These are phyloP conservation scores for Pulveroboletus sp. DNA, from an alignment of 768 basidiomycete genomes.

Conservation along the genomic window DNA sequence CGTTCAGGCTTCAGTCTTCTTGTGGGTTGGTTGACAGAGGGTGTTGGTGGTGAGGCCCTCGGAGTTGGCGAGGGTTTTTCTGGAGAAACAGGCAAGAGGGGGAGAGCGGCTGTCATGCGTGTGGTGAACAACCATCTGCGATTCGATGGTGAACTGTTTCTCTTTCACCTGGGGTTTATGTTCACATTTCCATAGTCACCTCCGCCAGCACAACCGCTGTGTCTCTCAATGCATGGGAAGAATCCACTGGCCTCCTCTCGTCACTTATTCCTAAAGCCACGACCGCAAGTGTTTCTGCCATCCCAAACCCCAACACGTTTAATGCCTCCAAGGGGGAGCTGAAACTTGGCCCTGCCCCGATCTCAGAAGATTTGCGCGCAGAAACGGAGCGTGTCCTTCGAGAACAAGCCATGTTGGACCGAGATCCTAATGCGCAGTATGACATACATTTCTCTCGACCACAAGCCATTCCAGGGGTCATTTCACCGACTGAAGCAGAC, in stretches of 20 bases:
- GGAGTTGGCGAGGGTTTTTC: constrained; percentile 78
- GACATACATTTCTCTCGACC: constrained; percentile 58
- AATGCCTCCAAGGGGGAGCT: constrained; percentile 74
- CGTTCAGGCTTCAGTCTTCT: constrained; percentile 89
- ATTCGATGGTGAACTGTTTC: constrained; percentile 68
- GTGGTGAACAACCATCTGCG: constrained; percentile 93
- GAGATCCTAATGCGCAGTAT: constrained; percentile 64
- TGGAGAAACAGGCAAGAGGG: constrained; percentile 79
- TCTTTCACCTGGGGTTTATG: constrained; percentile 8
- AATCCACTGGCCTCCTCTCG: constrained; percentile 79
- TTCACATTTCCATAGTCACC: constrained; percentile 51
- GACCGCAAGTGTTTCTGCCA: constrained; percentile 29
- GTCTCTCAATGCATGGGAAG: constrained; percentile 72
- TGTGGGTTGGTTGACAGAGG: constrained; percentile 95
- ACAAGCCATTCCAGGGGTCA: constrained; percentile 49
- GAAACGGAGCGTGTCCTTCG: constrained; percentile 79
- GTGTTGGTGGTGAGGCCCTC: constrained; percentile 79
- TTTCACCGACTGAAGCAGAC: constrained; percentile 67
- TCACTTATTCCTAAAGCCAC: constrained; percentile 67
- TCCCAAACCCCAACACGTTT: constrained; percentile 68
- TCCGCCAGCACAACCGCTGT: constrained; percentile 64
- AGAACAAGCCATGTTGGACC: constrained; percentile 77
- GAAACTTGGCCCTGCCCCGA: constrained; percentile 81
- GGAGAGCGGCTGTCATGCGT: constrained; percentile 85
- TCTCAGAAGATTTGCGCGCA: constrained; percentile 73